A percentile compares a stretch with the other conserved stretches of the same genome.
Conservation (phyloP, 2,329 filamentous ascomycete genomes). For the Aureobasidium sp. region DNA sequence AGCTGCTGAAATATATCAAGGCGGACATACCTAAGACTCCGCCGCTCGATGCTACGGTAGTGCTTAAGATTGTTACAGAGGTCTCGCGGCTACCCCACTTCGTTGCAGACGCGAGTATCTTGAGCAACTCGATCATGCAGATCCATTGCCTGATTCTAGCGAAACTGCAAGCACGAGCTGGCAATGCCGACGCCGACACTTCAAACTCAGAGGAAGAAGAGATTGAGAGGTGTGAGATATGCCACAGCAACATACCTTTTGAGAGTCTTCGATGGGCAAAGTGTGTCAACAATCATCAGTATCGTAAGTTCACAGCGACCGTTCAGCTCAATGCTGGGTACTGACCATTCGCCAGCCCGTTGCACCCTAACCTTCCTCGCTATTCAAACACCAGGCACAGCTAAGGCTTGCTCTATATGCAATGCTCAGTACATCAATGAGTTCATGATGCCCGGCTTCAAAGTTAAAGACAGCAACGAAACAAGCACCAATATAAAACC, state of each 20-base stretch:
- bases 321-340: not conserved
- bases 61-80: constrained; percentile 15
- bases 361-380: constrained; percentile 47
- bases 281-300: constrained; percentile 45
- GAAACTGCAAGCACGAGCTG: constrained; percentile 8
- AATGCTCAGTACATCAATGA: constrained; percentile 40
- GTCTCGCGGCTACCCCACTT: constrained; percentile 17
- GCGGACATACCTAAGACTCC: not conserved
- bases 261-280: constrained; percentile 37
- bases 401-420: constrained; percentile 48
- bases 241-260: constrained; percentile 39
- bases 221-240: constrained; percentile 45
- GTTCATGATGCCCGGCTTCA: constrained; percentile 20
- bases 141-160: constrained; percentile 12
- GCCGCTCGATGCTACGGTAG: constrained; percentile 7
- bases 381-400: constrained; percentile 45
- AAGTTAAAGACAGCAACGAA: not conserved
- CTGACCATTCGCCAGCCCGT: constrained; percentile 30
- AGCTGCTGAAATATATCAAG: constrained; percentile 8
- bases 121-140: constrained; percentile 14
- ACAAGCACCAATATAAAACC: not conserved
- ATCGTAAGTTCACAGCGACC: constrained; percentile 28
- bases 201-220: constrained; percentile 4
- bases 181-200: not conserved
- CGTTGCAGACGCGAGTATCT: constrained; percentile 16